Base-by-base conservation (phyloP, 1,284 basidiomycete genomes). In the Cryptococcus amylolentus region DNA sequence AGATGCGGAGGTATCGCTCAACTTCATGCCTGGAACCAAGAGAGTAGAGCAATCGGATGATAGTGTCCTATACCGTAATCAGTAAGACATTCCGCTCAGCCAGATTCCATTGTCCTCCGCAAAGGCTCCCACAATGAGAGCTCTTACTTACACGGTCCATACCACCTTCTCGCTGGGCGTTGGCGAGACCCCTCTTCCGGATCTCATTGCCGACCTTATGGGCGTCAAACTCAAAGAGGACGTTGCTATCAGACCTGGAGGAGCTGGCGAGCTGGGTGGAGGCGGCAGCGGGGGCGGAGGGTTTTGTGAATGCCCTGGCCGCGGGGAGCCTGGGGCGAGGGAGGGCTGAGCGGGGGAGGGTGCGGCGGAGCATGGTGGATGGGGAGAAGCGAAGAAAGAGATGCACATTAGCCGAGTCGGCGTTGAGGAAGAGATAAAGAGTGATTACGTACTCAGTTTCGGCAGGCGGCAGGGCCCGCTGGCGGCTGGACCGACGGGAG, bases 11-110 rank as follows among this genome's bases (percentile, higher is more conserved):
- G 80, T 97, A 93, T 65, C 93, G 86, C 76, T 95, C 92, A 61
- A 97, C 93, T 77, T 97, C 93, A 64, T 91, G 88, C 71, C 94
- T 91, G 27, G 89, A 91, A 49, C 93, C 93, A 63, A 97, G 88
- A 39, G 92, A 96, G 80, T 96, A 96, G 44, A 97, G 83, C 20
- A 97, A 81, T 51, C 93, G 87, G 53, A 91, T 91, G 67, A 94
- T 94, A 4, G 91, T 94, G 72, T 94, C 91, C 91, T 93, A 45
- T 35, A 14, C 9, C 37, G 37, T 16, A 38, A n/a, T 18, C 42
- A 26, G 18, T 31, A 50, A 40, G 55, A 56, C 44, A 45, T 26
- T 49, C 16, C 48, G 31, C n/a, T 23, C 23, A 23, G 23, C 23
- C 23, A 23, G 3, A 23, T 23, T 23, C 23, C 23, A 2, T 23